Evolutionary conservation across 2,329 filamentous ascomycete genomes (phyloP), one percentile per base, ranked within the genome.

Genomic region (Exophiala viscosa): DNA sequence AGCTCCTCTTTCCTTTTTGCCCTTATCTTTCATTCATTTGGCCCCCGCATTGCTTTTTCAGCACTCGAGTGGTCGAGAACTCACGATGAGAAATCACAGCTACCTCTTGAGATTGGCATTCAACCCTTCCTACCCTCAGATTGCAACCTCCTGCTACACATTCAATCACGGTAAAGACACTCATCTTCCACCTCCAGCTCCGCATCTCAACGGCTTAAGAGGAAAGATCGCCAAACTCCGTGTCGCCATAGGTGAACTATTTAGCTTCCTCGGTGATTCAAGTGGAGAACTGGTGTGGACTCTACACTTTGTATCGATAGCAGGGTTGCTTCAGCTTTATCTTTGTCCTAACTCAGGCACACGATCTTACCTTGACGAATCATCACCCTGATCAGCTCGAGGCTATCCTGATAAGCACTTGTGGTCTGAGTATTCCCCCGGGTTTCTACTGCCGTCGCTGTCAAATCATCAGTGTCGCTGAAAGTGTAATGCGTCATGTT

Each of bases 361-460:
- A 51, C 48, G 48, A 51, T 41, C 48, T 39, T 9, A 31, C 34
- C 10, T 20, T 9, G 20, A 40, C 48, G 48, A 51, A 51, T 51
- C 48, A 51, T 40, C 23, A 23, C 6, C 6, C 23, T 28, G 23
- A 28, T 28, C 23, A 28, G 5, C 23, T 28, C 23, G 23, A 28
- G 1, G 23, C 23, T 28, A n/a, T 28, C 11, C 34, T 36, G 34
- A 36, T 36, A 36, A 36, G 34, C 34, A 36, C 23, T 36, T 15
- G 11, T 36, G 34, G 34, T 10, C 11, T 15, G 14, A 36, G 34
- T n/a, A 5, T 36, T 4, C 3, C 34, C 34, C 34, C 11, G 34
- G 34, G 11, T 36, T 36, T 15, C 34, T 36, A 36, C 14, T 15
- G 34, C 23, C 23, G 14, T 10, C 14, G 34, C 14, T 36, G 14